These are phyloP conservation scores for Debaryomyces nepalensis DNA, from an alignment of 1,139 yeast species.

Conservation along the genomic window DNA sequence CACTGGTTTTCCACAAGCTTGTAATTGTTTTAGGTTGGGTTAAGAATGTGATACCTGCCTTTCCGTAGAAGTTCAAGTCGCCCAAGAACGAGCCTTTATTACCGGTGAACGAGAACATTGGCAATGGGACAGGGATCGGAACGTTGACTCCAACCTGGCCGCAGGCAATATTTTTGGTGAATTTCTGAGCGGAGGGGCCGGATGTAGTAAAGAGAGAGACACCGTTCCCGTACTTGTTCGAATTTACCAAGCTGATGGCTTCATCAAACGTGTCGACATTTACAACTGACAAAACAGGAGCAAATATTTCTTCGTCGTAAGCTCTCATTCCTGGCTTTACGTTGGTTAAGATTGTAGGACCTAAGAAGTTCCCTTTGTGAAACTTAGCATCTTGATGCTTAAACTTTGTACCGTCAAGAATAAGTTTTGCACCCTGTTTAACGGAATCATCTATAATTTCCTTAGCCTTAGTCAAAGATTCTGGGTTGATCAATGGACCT, in stretches of 20 bases:
- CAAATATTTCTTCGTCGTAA: slow-evolving; percentile 77
- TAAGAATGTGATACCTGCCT: slow-evolving; percentile 71
- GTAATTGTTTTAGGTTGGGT: slow-evolving; percentile 82
- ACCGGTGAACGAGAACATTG: slow-evolving; percentile 84
- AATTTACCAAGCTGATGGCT: slow-evolving; percentile 68
- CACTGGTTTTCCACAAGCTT: slow-evolving; percentile 65
- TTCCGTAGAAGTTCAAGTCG: slow-evolving; percentile 80
- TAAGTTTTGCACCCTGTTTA: slow-evolving; percentile 61
- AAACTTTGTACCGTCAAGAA: slow-evolving; percentile 67
- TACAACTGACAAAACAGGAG: slow-evolving; percentile 71
- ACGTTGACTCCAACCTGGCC: slow-evolving; percentile 84
- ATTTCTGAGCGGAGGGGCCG: slow-evolving; percentile 71
- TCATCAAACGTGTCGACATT: slow-evolving; percentile 73
- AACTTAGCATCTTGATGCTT: slow-evolving; percentile 48
- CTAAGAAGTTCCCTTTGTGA: slow-evolving; percentile 73
- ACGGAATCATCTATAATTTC: slow-evolving; percentile 60
- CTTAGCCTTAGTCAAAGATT: slow-evolving; percentile 56
- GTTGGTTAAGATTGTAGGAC: slow-evolving; percentile 69
- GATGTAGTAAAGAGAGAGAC: slow-evolving; percentile 71
- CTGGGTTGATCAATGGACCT: slow-evolving; percentile 75
- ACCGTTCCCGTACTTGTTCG: slow-evolving; percentile 75
- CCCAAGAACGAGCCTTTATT: slow-evolving; percentile 79
- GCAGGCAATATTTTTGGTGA: slow-evolving; percentile 70
- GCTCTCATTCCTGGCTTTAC: slow-evolving; percentile 73
- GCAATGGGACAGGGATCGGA: slow-evolving; percentile 84